Evolutionary conservation across 2,329 filamentous ascomycete genomes (phyloP).

Genomic region (Aspergillus vadensis): DNA sequence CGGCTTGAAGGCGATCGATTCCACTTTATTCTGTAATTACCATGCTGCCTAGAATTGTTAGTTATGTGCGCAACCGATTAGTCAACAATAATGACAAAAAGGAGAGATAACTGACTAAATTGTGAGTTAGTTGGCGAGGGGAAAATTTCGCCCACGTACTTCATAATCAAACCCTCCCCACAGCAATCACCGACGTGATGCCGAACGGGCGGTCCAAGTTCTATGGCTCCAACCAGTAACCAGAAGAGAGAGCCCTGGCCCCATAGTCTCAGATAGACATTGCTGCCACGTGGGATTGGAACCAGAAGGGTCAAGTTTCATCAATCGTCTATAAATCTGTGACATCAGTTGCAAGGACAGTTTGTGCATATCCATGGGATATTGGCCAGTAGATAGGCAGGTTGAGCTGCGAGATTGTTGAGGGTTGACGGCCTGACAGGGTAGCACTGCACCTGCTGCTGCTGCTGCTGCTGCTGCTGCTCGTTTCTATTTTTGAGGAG

Average conservation of each 20-base stretch:
- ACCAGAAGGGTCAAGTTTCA: slow-evolving; percentile 11
- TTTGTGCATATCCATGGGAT: not conserved
- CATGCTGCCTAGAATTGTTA: not conserved
- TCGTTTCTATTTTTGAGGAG: slow-evolving; percentile 3
- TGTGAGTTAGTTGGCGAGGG: not conserved
- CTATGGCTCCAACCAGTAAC: slow-evolving; percentile 10
- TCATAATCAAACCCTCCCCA: slow-evolving; percentile 18
- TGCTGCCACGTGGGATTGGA: slow-evolving; percentile 19
- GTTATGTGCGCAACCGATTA: not conserved
- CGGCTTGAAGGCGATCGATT: not conserved
- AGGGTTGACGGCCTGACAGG: not conserved
- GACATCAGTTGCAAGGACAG: not conserved
- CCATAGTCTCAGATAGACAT: slow-evolving; percentile 15
- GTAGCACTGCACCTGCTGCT: not conserved
- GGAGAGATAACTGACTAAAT: not conserved
- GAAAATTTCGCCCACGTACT: not conserved
- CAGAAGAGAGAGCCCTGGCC: slow-evolving; percentile 3
- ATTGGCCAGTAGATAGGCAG: not conserved
- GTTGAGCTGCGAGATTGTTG: not conserved
- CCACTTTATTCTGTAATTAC: not conserved
- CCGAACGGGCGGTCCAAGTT: slow-evolving; percentile 24
- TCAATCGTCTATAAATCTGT: slow-evolving; percentile 8
- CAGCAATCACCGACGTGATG: slow-evolving; percentile 14
- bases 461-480: not conserved
- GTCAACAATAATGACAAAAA: not conserved